Evolutionary conservation across 805 yeast species (phyloP).

Genomic region (Wickerhamomyces queroliae): DNA sequence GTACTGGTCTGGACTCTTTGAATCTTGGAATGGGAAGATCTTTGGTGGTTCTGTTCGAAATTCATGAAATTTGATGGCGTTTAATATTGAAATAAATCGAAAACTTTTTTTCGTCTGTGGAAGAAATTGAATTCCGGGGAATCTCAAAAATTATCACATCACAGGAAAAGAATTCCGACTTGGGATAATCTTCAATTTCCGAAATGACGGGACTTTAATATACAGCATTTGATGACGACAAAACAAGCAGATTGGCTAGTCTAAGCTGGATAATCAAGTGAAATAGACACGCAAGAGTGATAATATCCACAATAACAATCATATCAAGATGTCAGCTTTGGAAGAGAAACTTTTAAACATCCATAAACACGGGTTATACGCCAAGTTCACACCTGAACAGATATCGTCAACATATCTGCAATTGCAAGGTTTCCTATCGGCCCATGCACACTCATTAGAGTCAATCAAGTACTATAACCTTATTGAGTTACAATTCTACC

Average conservation of each 20-base stretch:
- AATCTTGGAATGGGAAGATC: no score
- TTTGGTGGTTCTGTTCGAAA: no score
- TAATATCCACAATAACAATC: background rate
- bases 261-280: background rate
- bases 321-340: slow-evolving; percentile 6
- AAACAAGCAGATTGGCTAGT: no score
- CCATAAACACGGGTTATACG: slow-evolving; percentile 45
- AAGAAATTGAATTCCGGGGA: background rate
- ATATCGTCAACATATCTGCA: slow-evolving; percentile 29
- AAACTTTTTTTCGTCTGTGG: no score
- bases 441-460: slow-evolving; percentile 19
- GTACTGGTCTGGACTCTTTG: no score
- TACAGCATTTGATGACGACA: no score
- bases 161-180: background rate
- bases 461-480: slow-evolving; percentile 45
- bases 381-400: slow-evolving; percentile 41
- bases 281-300: background rate
- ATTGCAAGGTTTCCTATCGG: slow-evolving; percentile 24
- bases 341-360: slow-evolving; percentile 46
- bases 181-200: background rate
- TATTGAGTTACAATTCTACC: slow-evolving; percentile 66
- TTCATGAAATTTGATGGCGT: no score
- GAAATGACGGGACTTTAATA: no score
- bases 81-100: no score
- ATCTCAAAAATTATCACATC: background rate